Evolutionary conservation across 495 filamentous ascomycete species (phyloP).

Genomic region (Penicillium egyptiacum): DNA sequence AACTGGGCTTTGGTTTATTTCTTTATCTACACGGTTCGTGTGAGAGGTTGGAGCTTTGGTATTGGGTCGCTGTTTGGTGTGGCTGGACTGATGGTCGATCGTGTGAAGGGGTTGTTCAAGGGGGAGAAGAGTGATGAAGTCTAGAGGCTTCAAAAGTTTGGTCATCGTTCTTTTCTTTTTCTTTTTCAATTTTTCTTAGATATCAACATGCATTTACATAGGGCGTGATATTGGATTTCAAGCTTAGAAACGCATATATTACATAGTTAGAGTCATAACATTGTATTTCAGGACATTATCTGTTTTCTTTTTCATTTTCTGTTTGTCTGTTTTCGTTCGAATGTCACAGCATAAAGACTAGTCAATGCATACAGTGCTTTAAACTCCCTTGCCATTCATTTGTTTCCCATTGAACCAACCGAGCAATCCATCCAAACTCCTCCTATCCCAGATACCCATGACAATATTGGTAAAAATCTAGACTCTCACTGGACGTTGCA

Average conservation of each 20-base stretch:
- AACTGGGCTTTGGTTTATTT: conserved; percentile 84
- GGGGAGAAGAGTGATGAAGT: conserved; percentile 25
- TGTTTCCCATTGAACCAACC: background rate
- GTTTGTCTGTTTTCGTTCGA: background rate
- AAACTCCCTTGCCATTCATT: background rate
- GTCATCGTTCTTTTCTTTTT: background rate
- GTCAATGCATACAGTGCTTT: background rate
- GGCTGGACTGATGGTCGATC: conserved; percentile 46
- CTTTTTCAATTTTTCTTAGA: background rate
- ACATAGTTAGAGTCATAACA: background rate
- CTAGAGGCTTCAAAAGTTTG: background rate
- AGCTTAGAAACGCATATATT: conserved; percentile 5
- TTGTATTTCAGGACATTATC: background rate
- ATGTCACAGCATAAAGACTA: background rate
- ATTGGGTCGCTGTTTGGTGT: conserved; percentile 57
- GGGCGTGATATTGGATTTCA: conserved; percentile 16
- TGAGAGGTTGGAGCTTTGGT: conserved; percentile 73
- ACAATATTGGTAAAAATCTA: background rate
- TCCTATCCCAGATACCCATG: background rate
- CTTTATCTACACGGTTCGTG: conserved; percentile 76
- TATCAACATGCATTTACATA: conserved; percentile 32
- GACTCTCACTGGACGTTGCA: background rate
- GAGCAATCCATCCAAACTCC: background rate
- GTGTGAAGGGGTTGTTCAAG: conserved; percentile 44
- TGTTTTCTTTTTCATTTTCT: background rate